Base-by-base conservation (phyloP, 2,329 filamentous ascomycete species). In the Aureobasidium uvarum region DNA sequence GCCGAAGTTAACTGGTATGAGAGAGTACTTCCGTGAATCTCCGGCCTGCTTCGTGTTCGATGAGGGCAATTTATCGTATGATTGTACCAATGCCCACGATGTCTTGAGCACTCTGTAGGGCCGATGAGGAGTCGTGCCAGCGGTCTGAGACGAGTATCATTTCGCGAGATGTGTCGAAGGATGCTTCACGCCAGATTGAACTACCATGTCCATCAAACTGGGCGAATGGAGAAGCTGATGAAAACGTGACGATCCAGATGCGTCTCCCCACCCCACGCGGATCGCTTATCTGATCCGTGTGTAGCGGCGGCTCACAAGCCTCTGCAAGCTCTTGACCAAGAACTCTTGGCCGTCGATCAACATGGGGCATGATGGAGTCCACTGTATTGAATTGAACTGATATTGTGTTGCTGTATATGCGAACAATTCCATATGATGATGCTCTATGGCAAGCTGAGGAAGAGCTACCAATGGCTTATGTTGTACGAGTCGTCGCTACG, bases 201-300 rank as follows among this genome's bases (percentile, higher is more conserved):
- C 25, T 18, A 18, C 28, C 14, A 36, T 31, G 55, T 38, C 18
- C 46, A 48, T n/a, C 20, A n/a, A 45, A 36, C 33, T 41, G 56
- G 45, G 43, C 46, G 11, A 13, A 43, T 31, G 20, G 31, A 25
- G 31, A 23, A 60, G 56, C 56, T 25, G 56, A 11, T 46, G 28
- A 33, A 36, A 60, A 48, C 31, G 41, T 48, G 56, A 41, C 36
- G 56, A 23, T 60, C 43, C 56, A 60, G 58, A 39, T 36, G 45
- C 33, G 33, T 39, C 38, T 45, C n/a, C 38, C 54, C 38, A 55
- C 52, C 39, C 16, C 39, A 10, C 39, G 54, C 54, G 39, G 25
- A 45, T 50, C 45, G 45, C 58, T 50, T 50, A 62, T 62, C 43
- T 62, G 58, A 62, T 62, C 58, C 43, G 45, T 51, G 14, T 46